Conservation (phyloP, 1,139 yeast genomes). For the Sugiyamaella neomexicana region DNA sequence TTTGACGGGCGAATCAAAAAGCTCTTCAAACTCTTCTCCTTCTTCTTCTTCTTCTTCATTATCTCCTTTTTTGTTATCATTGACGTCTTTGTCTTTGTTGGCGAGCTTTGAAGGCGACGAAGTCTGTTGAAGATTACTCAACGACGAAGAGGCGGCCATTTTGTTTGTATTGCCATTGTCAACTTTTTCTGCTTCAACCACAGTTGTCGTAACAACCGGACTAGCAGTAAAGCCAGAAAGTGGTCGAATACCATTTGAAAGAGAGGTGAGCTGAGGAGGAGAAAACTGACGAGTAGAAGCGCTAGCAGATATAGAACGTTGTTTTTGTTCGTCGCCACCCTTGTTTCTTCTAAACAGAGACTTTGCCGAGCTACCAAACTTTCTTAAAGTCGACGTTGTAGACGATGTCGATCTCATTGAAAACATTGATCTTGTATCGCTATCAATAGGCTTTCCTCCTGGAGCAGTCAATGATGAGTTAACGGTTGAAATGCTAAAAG, state of each 20-base stretch:
- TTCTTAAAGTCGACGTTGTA: constrained; percentile 33
- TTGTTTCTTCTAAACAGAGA: constrained; percentile 19
- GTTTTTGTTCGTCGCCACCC: not conserved
- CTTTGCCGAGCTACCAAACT: constrained; percentile 23
- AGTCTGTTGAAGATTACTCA: constrained; percentile 5
- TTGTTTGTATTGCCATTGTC: constrained; percentile 1
- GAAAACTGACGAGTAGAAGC: constrained; percentile 1
- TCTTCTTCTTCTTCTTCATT: not conserved
- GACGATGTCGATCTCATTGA: constrained; percentile 34
- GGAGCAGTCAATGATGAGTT: constrained; percentile 1
- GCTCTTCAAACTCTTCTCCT: constrained; percentile 12
- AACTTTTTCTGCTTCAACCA: constrained; percentile 8
- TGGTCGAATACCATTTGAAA: not conserved
- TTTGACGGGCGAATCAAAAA: constrained; percentile 11
- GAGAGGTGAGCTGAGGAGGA: constrained; percentile 8
- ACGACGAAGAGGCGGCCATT: constrained; percentile 12
- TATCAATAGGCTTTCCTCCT: constrained; percentile 17
- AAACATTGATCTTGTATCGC: constrained; percentile 30
- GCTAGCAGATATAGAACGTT: not conserved
- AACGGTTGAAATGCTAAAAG: constrained; percentile 7
- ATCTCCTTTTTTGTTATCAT: not conserved
- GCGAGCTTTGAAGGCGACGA: not conserved
- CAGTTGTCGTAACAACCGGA: constrained; percentile 5
- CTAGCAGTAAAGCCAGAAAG: constrained; percentile 6
- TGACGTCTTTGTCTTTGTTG: not conserved